Percentiles rank a stretch among this genome's conserved stretches.
Evolutionary conservation across 225 moss, liverwort and hornwort species (phyloP).

Genomic region (Marchantia polymorpha): DNA sequence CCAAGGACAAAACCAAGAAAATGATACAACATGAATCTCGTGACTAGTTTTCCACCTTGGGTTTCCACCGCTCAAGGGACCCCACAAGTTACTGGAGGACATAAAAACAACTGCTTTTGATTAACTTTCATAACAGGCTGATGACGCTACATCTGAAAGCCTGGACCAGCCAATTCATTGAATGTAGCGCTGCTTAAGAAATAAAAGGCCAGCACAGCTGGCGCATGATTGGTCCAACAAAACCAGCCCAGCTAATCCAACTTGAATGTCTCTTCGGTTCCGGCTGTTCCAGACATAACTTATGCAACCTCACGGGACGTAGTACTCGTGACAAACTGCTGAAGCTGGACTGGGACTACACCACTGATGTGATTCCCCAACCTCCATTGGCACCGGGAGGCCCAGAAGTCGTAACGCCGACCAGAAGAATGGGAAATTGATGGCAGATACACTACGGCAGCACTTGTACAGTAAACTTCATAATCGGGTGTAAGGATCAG

Average conservation of each 20-base stretch:
- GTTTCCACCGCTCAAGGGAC: no score
- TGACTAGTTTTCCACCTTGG: no score
- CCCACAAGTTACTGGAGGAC: no score
- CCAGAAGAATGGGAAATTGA: not conserved
- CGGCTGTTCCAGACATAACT: no score
- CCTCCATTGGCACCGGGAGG: not conserved
- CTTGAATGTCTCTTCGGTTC: not conserved
- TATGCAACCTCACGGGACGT: not conserved
- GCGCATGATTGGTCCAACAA: not conserved
- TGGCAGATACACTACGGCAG: not conserved
- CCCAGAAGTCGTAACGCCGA: not conserved
- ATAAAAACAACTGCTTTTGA: not conserved
- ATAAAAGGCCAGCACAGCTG: not conserved
- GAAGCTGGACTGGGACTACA: not conserved
- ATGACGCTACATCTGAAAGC: not conserved
- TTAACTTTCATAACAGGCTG: not conserved
- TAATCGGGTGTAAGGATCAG: not conserved
- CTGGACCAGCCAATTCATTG: not conserved
- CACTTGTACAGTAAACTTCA: not conserved
- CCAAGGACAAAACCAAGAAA: no score
- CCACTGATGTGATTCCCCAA: not conserved
- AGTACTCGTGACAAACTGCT: not conserved
- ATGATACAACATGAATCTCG: no score
- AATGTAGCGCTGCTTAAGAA: not conserved
- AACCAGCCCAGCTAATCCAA: not conserved